phyloP scores from a whole-genome alignment of 2,329 filamentous ascomycete species.

The Paraphoma chrysanthemicola region DNA sequence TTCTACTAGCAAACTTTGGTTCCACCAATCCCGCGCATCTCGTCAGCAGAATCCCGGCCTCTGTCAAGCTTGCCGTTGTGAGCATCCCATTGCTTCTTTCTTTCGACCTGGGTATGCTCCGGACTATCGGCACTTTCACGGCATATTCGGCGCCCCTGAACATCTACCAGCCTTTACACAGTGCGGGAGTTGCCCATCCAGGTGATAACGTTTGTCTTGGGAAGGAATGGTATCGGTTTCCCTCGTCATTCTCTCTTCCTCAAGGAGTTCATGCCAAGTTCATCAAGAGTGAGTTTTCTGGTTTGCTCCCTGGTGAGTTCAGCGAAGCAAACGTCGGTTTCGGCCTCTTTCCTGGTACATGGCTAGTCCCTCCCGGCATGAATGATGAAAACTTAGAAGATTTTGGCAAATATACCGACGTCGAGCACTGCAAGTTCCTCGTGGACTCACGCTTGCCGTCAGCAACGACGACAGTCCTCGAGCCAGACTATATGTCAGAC shows the following conservation, averaged over 20 bases:
- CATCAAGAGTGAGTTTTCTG: constrained; percentile 86
- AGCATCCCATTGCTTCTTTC: constrained; percentile 68
- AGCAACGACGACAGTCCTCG: constrained; percentile 66
- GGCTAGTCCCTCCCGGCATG: constrained; percentile 81
- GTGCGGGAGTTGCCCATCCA: constrained; percentile 59
- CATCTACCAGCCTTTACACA: constrained; percentile 72
- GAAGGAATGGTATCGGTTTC: constrained; percentile 99
- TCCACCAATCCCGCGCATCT: constrained; percentile 71
- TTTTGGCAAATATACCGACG: constrained; percentile 79
- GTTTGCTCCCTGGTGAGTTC: constrained; percentile 90
- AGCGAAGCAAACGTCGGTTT: constrained; percentile 73
- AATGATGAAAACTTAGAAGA: constrained; percentile 94
- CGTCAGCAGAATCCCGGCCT: constrained; percentile 74
- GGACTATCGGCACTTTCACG: constrained; percentile 75
- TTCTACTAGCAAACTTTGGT: constrained; percentile 77
- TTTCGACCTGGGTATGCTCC: constrained; percentile 70
- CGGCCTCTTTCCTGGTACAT: constrained; percentile 82
- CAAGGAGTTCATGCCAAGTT: constrained; percentile 86
- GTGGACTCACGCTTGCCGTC: constrained; percentile 84
- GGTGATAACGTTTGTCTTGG: constrained; percentile 84
- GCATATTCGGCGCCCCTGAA: constrained; percentile 83
- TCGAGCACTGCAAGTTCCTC: constrained; percentile 79
- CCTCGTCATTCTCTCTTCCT: constrained; percentile 89
- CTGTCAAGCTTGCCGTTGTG: constrained; percentile 73
- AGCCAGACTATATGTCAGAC: constrained; percentile 82